Evolutionary conservation across 345 rosid genomes (phyloP), one percentile per base, ranked within the genome.

Genomic region (Linum lewisii): DNA sequence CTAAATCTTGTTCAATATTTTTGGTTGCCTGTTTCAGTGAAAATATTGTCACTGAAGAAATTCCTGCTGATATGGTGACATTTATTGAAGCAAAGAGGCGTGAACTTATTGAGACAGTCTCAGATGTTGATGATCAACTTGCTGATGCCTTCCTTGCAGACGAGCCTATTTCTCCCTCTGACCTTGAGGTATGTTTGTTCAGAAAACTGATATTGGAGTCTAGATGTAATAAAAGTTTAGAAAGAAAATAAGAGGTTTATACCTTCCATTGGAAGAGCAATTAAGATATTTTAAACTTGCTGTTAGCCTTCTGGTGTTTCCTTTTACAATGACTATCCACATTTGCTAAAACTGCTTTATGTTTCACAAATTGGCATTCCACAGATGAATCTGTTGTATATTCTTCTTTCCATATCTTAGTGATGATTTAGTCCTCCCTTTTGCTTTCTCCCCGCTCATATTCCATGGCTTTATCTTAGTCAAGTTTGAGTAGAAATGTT

Each of bases 41-140:
- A 80, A 81, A 82, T 16, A 68, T 94, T 77, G 88, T 81, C 49
- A 23, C 80, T 54, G 85, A 64, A 59, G 96, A 85, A 44, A 71
- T 94, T 58, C 97, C 99, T 53, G 79, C 85, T 38, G 75, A 87
- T 70, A 82, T 94, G 90, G 87, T 75, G 55, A 79, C 74, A 50
- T 65, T 90, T 61, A 95, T 79, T 54, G 80, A 87, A 16, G 97
- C 84, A 59, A 94, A 90, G 80, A 82, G 97, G 72, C 84, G 69
- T 38, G 99, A 94, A 53, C 75, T 94, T 29, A 79, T 94, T 56
- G 99, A 90, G 77, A 63, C 32, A 29, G 96, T 90, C 73, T 94
- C 99, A 53, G 99, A 94, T 79, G 97, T 94, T 64, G 99, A 94
- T 62, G 97, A 94, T 56, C 68, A 75, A 68, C 95, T 94, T 53